Evolutionary conservation across 139 green algal species (phyloP), one percentile per base, ranked within the genome.

Genomic region (Micractinium sp.): DNA sequence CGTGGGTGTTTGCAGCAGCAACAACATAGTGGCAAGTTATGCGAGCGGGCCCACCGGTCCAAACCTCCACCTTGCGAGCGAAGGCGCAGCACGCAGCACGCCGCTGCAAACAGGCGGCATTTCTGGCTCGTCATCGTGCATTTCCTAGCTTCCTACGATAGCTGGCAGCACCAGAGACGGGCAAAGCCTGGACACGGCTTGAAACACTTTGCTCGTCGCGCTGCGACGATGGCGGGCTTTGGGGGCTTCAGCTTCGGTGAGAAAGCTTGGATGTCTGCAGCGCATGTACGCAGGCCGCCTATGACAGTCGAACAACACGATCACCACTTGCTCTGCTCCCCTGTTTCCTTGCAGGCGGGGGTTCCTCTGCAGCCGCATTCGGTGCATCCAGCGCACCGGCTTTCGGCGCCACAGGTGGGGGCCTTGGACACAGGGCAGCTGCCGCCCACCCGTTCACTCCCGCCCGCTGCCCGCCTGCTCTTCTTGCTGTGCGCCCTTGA

Each of bases 181-280:
- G 7, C 47, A 9, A 5, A 56, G 47, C 47, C 7, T 56, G 47
- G 7, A 9, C 47, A 56, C 47, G 9, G 9, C 47, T 56, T 56
- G 47, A 56, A 56, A 56, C 7, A 56, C 47, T 56, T 56, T 56
- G 47, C 47, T 56, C 47, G 47, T 56, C 9, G 47, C 47, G 5
- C n/a, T 71, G 35, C 33, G 20, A 39, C 82, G 23, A 53, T 39
- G 33, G 53, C 36, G 7, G 47, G 56, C 35, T 82, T 73, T 39
- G 89, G 84, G 36, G 71, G 74, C 35, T 81, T 87, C 31, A 81
- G 33, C 41, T 87, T 90, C 33, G 82, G 79, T 81, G 82, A 73
- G 61, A 27, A 39, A 29, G n/a, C 20, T 12, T 61, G 38, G 3
- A 60, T 35, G 5, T 25, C 23, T 35, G 33, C 38, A 35, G 77